phyloP scores from a whole-genome alignment of 768 basidiomycete genomes.

The Neoboletus subvelutipes region DNA sequence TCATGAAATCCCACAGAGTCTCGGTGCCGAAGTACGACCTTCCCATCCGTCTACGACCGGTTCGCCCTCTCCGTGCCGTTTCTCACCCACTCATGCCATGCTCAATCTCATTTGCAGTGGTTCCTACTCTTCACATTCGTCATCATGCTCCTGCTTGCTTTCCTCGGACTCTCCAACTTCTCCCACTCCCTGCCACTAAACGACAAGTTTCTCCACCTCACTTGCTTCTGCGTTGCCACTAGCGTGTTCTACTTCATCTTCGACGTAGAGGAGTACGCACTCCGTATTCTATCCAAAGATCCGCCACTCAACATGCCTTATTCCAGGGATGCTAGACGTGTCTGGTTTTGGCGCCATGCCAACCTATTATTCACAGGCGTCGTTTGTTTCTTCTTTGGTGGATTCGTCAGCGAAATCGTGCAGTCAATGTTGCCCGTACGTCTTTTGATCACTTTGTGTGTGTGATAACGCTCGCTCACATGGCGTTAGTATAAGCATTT shows the following conservation, averaged over 20 bases:
- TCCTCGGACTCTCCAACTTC: slow-evolving; percentile 77
- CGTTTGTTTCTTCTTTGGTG: slow-evolving; percentile 77
- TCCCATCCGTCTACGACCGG: slow-evolving; percentile 72
- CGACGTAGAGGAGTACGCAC: slow-evolving; percentile 80
- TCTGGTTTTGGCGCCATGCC: slow-evolving; percentile 86
- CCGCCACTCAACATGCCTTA: neutral
- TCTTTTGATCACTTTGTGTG: slow-evolving; percentile 7
- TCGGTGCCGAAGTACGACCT: slow-evolving; percentile 64
- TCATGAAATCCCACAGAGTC: slow-evolving; percentile 73
- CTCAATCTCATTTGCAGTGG: slow-evolving; percentile 53
- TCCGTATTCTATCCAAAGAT: neutral
- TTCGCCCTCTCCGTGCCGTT: slow-evolving; percentile 29
- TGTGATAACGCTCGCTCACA: slow-evolving; percentile 1
- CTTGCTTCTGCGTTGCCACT: slow-evolving; percentile 74
- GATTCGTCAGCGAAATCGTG: slow-evolving; percentile 78
- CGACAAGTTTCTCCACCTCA: slow-evolving; percentile 77
- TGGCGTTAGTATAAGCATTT: slow-evolving; percentile 62
- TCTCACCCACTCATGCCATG: neutral
- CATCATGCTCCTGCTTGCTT: slow-evolving; percentile 67
- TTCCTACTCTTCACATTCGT: slow-evolving; percentile 70
- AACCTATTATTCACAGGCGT: slow-evolving; percentile 65
- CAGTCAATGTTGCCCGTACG: slow-evolving; percentile 73
- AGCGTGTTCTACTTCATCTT: slow-evolving; percentile 84
- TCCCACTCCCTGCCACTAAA: slow-evolving; percentile 64
- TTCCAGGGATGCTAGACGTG: slow-evolving; percentile 65